Evolutionary conservation across 768 basidiomycete species (phyloP), one percentile per base, ranked within the genome.

Genomic region (Boletus tomentosulus): DNA sequence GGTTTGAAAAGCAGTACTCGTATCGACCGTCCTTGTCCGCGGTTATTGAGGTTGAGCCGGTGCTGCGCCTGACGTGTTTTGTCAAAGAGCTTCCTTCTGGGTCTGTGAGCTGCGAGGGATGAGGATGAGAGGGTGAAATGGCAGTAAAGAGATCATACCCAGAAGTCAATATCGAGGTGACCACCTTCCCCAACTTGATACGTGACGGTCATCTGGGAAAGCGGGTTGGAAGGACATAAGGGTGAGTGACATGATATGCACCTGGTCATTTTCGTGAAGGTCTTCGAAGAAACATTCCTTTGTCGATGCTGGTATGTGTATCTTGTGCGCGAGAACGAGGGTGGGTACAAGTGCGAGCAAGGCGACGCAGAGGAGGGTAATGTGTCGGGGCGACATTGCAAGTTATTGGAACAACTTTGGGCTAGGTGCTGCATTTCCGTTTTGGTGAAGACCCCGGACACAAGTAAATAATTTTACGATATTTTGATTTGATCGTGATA

Each of bases 151-250:
- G 27, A 66, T 73, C 64, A 5, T 59, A 96, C 94, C 89, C 87
- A 96, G 68, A 98, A 98, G 72, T 99, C 96, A 55, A 99, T 92
- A 72, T 99, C 97, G 47, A 98, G 73, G 67, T 98, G 91, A 1
- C 97, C 96, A 25, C 97, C 97, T 42, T 92, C 93, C 49, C 92
- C 95, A 7, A 98, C 97, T 79, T 99, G 97, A 69, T 98, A 99
- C 37, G 96, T 97, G 47, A 99, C 90, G 25, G 96, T 96, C 97
- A 99, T 98, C 95, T 98, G 63, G 33, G 50, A 12, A 31, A 19
- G 33, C 31, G 46, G 16, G 25, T 56, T 19, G 43, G 41, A 45
- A 45, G 27, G 8, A 55, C 11, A 41, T n/a, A n/a, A 1, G 46
- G 27, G 13, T 37, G 10, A 10, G 34, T n/a, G 38, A 25, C 10